Conservation (phyloP, 139 green algal genomes). For the Asterochloris erici region DNA sequence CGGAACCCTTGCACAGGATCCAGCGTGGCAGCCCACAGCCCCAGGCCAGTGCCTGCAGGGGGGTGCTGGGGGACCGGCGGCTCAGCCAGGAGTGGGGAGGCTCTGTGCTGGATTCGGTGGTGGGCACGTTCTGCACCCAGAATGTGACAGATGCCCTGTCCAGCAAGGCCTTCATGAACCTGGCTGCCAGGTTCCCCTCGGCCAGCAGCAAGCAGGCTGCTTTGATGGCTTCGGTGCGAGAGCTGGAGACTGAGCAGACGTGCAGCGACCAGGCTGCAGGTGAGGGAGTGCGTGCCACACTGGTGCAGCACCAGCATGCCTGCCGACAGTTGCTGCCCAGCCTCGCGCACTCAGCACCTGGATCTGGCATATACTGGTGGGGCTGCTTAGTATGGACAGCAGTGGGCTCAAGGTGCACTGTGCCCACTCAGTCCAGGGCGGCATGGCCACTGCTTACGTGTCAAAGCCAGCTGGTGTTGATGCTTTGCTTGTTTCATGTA, state of each 20-base stretch:
- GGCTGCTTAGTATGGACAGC: neutral
- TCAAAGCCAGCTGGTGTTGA: too few species aligned
- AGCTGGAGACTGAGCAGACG: too few species aligned
- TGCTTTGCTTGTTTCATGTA: too few species aligned
- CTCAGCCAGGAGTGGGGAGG: conserved; percentile 53
- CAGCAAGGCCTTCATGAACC: conserved; percentile 71
- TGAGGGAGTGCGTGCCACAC: neutral
- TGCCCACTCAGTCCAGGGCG: too few species aligned
- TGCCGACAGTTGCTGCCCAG: neutral
- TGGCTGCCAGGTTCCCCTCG: conserved; percentile 60
- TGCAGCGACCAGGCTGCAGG: too few species aligned
- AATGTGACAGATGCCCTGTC: conserved; percentile 80
- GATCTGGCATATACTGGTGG: neutral
- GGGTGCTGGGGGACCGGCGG: conserved; percentile 38
- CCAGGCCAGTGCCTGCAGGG: conserved; percentile 14
- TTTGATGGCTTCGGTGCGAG: neutral
- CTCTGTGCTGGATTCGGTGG: conserved; percentile 73
- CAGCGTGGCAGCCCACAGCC: neutral
- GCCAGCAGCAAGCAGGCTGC: neutral
- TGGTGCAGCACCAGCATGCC: neutral
- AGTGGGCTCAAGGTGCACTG: too few species aligned
- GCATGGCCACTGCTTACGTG: too few species aligned
- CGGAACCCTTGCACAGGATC: neutral
- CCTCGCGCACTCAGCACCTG: neutral
- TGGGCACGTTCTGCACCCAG: conserved; percentile 82